These are phyloP conservation scores for Purpureocillium lavendulum DNA, from an alignment of 2,329 filamentous ascomycete genomes.

Conservation along the genomic window DNA sequence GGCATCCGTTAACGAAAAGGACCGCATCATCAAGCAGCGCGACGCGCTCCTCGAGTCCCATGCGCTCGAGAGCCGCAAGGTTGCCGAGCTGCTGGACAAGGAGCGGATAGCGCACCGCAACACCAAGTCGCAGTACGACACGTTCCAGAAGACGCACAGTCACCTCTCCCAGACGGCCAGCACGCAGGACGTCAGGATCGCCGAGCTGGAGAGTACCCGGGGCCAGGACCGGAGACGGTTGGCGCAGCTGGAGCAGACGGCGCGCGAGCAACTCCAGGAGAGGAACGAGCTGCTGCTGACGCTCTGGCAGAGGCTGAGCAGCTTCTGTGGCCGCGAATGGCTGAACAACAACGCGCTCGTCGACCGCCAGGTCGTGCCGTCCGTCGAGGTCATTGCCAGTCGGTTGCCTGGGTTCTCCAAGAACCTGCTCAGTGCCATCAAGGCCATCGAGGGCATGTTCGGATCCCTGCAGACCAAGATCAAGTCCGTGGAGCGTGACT, in stretches of 20 bases:
- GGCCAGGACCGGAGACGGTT: conserved; percentile 72
- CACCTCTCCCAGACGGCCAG: conserved; percentile 80
- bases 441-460: conserved; percentile 76
- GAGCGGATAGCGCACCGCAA: conserved; percentile 78
- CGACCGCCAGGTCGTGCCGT: conserved; percentile 74
- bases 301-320: conserved; percentile 84
- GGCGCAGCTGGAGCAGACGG: conserved; percentile 65
- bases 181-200: conserved; percentile 74
- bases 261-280: conserved; percentile 81
- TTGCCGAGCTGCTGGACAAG: conserved; percentile 84
- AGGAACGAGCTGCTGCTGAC: conserved; percentile 79
- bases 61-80: conserved; percentile 74
- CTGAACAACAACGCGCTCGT: conserved; percentile 81
- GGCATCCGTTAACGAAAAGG: conserved; percentile 77
- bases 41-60: conserved; percentile 84
- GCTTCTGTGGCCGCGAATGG: conserved; percentile 87
- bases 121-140: conserved; percentile 82
- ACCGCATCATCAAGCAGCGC: conserved; percentile 80
- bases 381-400: conserved; percentile 75
- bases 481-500: conserved; percentile 75
- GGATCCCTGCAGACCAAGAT: conserved; percentile 72
- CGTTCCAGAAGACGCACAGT: conserved; percentile 77
- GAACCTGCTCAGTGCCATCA: conserved; percentile 79
- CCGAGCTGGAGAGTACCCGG: conserved; percentile 76
- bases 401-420: conserved; percentile 84